These are phyloP conservation scores for Fusarium sp. DNA, from an alignment of 2,329 filamentous ascomycete genomes.

Conservation along the genomic window DNA sequence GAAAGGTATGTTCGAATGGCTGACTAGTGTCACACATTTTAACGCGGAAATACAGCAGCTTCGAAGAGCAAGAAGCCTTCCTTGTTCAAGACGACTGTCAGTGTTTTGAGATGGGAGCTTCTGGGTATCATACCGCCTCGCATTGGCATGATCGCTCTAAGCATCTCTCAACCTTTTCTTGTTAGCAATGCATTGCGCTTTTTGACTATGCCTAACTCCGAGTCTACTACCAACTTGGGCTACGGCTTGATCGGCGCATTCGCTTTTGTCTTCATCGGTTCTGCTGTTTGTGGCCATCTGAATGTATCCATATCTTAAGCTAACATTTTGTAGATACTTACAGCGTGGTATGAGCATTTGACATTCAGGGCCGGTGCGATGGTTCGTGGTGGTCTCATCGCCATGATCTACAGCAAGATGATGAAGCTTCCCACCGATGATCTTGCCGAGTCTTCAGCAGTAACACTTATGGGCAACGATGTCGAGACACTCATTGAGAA, in stretches of 20 bases:
- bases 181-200: constrained; percentile 47
- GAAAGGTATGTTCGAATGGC: constrained; percentile 24
- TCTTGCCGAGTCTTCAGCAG: constrained; percentile 47
- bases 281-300: constrained; percentile 38
- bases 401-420: constrained; percentile 49
- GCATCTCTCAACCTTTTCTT: constrained; percentile 50
- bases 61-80: constrained; percentile 40
- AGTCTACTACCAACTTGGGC: constrained; percentile 45
- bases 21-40: background rate
- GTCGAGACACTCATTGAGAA: constrained; percentile 48
- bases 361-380: constrained; percentile 48
- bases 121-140: constrained; percentile 46
- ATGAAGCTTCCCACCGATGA: constrained; percentile 45
- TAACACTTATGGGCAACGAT: constrained; percentile 51
- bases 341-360: constrained; percentile 51
- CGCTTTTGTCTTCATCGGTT: constrained; percentile 49
- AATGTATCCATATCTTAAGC: accelerated
- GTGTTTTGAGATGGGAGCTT: constrained; percentile 49
- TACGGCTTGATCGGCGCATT: constrained; percentile 51
- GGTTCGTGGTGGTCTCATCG: constrained; percentile 49
- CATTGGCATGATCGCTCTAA: constrained; percentile 46
- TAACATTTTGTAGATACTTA: constrained; percentile 24
- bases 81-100: constrained; percentile 45
- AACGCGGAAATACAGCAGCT: constrained; percentile 17
- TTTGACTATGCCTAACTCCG: constrained; percentile 42